Evolutionary conservation across 352 stramenopile species (phyloP).

Genomic region (Hyaloperonospora brassicae): DNA sequence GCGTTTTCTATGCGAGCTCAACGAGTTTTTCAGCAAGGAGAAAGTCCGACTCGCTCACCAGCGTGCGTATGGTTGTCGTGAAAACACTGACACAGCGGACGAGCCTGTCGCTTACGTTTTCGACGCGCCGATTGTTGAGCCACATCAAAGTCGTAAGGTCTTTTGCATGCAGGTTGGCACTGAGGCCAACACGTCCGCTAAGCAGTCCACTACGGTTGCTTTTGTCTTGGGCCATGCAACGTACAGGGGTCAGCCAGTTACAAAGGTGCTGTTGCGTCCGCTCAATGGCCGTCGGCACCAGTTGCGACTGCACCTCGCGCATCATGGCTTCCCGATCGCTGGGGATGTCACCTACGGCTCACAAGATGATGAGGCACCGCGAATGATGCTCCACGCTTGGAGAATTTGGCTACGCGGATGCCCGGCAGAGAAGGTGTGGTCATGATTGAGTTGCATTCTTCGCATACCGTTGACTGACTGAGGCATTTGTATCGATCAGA

Average conservation of each 20-base stretch:
- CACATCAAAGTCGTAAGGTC: slow-evolving; percentile 30
- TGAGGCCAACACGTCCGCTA: slow-evolving; percentile 24
- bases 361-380: slow-evolving; percentile 45
- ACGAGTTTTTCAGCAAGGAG: slow-evolving; percentile 44
- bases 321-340: slow-evolving; percentile 68
- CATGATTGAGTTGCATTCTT: not conserved
- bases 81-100: slow-evolving; percentile 15
- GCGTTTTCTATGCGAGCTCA: slow-evolving; percentile 45
- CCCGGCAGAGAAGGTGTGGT: slow-evolving; percentile 31
- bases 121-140: slow-evolving; percentile 64
- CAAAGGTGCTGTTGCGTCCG: slow-evolving; percentile 76
- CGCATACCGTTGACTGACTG: not conserved
- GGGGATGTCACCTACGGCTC: slow-evolving; percentile 71
- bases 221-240: slow-evolving; percentile 66
- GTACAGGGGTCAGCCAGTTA: slow-evolving; percentile 50
- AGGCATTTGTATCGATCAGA: slow-evolving; percentile 13
- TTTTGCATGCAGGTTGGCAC: slow-evolving; percentile 70
- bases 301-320: slow-evolving; percentile 67
- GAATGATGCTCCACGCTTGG: slow-evolving; percentile 85
- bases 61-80: slow-evolving; percentile 44
- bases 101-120: slow-evolving; percentile 75
- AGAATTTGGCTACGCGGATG: slow-evolving; percentile 60
- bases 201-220: slow-evolving; percentile 61
- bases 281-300: slow-evolving; percentile 79
- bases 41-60: slow-evolving; percentile 34